A percentile compares a stretch with the other conserved stretches of the same genome.
These are phyloP conservation scores for Colletotrichum sp. DNA, from an alignment of 2,329 filamentous ascomycete genomes.

Conservation along the genomic window DNA sequence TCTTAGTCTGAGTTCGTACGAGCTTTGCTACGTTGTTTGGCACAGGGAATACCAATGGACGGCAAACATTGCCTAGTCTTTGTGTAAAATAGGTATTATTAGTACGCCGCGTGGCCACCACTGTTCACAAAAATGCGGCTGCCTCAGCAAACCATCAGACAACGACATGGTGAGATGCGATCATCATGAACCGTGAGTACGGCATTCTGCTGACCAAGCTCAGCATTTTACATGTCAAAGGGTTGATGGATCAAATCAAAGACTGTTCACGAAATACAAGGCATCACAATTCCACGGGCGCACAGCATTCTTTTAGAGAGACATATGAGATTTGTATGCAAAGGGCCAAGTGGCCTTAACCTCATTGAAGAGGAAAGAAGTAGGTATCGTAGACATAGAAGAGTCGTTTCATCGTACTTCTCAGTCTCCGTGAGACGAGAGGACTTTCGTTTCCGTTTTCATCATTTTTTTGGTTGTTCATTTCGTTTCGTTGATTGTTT, in stretches of 20 bases:
- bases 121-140: fast-evolving
- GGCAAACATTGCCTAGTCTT: neutral
- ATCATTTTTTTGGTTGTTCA: neutral
- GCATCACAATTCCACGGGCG: neutral
- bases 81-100: fast-evolving
- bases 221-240: too few relatives aligned
- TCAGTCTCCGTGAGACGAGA: neutral
- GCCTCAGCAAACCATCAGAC: neutral
- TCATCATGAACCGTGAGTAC: neutral
- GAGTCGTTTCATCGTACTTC: constrained; percentile 19
- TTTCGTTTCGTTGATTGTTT: neutral
- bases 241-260: fast-evolving
- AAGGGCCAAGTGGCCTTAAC: constrained; percentile 13
- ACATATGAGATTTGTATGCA: constrained; percentile 16
- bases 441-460: neutral
- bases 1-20: neutral
- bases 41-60: neutral
- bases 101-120: neutral
- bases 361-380: constrained; percentile 13
- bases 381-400: constrained; percentile 12
- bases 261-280: fast-evolving
- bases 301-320: neutral
- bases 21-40: neutral
- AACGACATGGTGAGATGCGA: neutral
- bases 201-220: neutral